Conservation (phyloP, 352 stramenopile genomes). For the Pilasporangium apinafurcum region DNA sequence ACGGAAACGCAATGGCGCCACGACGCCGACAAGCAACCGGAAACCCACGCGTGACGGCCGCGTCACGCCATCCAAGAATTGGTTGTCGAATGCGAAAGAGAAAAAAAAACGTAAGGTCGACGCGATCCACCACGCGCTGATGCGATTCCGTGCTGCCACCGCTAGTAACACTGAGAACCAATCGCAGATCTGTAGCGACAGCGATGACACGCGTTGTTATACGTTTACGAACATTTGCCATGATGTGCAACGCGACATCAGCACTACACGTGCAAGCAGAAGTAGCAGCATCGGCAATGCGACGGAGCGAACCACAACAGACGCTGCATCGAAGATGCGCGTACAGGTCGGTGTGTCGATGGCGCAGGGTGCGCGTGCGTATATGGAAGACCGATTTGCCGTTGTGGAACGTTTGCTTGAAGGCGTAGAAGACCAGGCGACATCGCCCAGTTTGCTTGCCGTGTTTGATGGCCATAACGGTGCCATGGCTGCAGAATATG, state of each 20-base stretch:
- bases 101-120: constrained; percentile 53
- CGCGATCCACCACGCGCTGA: constrained; percentile 53
- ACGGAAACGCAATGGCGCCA: constrained; percentile 9
- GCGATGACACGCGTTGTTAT: constrained; percentile 23
- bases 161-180: too few species aligned
- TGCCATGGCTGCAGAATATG: constrained; percentile 59
- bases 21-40: constrained; percentile 6
- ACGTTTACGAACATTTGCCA: constrained; percentile 47
- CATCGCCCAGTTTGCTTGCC: constrained; percentile 46
- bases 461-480: constrained; percentile 80
- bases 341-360: constrained; percentile 39
- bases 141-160: constrained; percentile 51
- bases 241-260: too few species aligned
- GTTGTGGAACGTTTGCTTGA: constrained; percentile 58
- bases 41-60: constrained; percentile 14
- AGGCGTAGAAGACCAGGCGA: constrained; percentile 23
- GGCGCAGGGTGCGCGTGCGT: constrained; percentile 57
- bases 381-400: constrained; percentile 79
- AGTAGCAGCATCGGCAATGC: background rate
- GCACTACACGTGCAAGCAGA: too few species aligned
- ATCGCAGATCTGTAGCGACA: constrained; percentile 9
- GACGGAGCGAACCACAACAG: constrained; percentile 1
- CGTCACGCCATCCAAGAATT: constrained; percentile 42
- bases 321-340: constrained; percentile 19
- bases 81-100: constrained; percentile 33